Conservation (phyloP, 306 rosid species). For the Rubus idaeus region DNA sequence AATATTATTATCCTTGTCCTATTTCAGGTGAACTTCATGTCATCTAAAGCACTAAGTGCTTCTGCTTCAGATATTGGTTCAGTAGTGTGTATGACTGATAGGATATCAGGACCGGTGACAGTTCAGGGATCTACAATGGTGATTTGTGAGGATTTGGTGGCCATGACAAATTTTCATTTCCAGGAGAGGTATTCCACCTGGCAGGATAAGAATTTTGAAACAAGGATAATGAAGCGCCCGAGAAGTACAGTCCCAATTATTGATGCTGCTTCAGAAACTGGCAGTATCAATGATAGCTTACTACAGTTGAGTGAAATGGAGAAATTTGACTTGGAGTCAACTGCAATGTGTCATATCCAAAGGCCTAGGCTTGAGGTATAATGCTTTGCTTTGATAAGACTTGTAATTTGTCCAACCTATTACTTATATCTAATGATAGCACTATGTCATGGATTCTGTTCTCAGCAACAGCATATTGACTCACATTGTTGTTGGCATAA, state of each 20-base stretch:
- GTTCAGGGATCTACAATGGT: conserved; percentile 81
- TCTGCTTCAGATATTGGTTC: conserved; percentile 71
- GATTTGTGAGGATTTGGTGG: conserved; percentile 74
- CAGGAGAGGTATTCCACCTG: conserved; percentile 60
- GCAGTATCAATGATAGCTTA: conserved; percentile 53
- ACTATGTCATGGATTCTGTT: neutral
- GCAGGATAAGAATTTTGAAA: conserved; percentile 63
- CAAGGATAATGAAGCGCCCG: conserved; percentile 69
- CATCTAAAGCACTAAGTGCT: conserved; percentile 54
- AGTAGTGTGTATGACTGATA: conserved; percentile 79
- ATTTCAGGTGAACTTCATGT: conserved; percentile 72
- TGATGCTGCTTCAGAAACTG: conserved; percentile 49
- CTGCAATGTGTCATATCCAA: conserved; percentile 60
- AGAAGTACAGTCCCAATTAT: conserved; percentile 63
- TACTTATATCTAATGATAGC: neutral
- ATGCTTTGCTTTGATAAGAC: neutral
- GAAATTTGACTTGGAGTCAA: conserved; percentile 60
- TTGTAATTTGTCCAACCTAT: too few relatives aligned
- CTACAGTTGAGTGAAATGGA: conserved; percentile 60
- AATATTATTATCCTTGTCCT: neutral
- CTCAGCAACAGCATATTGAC: too few relatives aligned
- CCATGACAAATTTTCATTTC: conserved; percentile 70
- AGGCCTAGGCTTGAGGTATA: conserved; percentile 67
- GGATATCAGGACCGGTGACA: conserved; percentile 76
- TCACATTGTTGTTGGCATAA: too few relatives aligned